phyloP scores from a whole-genome alignment of 1,284 basidiomycete species.

The Vanrija sp. region DNA sequence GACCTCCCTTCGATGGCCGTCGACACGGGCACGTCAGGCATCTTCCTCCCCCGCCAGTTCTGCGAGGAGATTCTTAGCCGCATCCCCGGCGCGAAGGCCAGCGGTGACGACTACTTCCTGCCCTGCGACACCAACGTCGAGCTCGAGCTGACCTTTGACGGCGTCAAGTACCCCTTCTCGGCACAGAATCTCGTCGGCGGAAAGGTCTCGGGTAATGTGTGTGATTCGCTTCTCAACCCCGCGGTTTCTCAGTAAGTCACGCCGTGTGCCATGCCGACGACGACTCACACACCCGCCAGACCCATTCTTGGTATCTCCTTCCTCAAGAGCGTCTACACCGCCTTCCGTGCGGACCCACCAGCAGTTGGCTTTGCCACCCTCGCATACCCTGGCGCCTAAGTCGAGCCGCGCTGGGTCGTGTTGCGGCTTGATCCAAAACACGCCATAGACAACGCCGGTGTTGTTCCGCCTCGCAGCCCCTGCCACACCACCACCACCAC shows the following conservation, averaged over 20 bases:
- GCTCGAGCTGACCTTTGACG: constrained; percentile 65
- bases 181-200: neutral
- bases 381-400: too few relatives aligned
- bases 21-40: constrained; percentile 79
- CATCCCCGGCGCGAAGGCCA: constrained; percentile 64
- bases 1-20: constrained; percentile 44
- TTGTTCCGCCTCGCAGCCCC: too few relatives aligned
- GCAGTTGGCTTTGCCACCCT: constrained; percentile 64
- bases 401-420: too few relatives aligned
- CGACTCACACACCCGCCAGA: neutral
- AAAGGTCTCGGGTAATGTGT: neutral
- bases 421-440: too few relatives aligned
- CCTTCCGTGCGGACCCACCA: constrained; percentile 68
- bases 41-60: constrained; percentile 68
- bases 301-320: constrained; percentile 40
- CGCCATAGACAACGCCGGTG: too few relatives aligned
- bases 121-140: constrained; percentile 68
- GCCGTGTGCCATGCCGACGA: neutral
- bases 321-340: constrained; percentile 83
- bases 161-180: constrained; percentile 16
- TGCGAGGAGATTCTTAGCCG: constrained; percentile 67
- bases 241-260: neutral
- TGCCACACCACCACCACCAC: too few relatives aligned
- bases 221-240: neutral
- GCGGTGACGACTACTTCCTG: constrained; percentile 63